phyloP scores from a whole-genome alignment of 495 filamentous ascomycete genomes.

The Sordaria brevicollis region DNA sequence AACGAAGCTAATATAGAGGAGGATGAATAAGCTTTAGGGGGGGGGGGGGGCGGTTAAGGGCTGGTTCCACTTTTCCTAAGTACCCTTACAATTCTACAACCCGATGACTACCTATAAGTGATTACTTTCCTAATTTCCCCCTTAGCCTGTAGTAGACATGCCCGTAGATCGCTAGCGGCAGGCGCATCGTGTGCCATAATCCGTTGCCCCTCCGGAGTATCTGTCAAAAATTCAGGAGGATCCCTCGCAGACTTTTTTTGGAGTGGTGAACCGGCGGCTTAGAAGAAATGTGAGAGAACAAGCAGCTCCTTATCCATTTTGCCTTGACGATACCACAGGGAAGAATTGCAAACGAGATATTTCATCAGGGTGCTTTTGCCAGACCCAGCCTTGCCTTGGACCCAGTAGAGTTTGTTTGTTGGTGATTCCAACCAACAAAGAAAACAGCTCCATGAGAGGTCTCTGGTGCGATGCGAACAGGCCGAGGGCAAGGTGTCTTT shows the following conservation, averaged over 20 bases:
- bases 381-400: slow-evolving; percentile 32
- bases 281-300: slow-evolving; percentile 23
- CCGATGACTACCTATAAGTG: too few relatives aligned
- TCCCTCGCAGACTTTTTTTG: slow-evolving; percentile 18
- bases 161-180: background rate
- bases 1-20: too few relatives aligned
- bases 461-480: background rate
- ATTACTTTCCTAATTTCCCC: too few relatives aligned
- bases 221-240: slow-evolving; percentile 14
- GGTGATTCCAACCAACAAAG: slow-evolving; percentile 20
- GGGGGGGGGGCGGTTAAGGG: too few relatives aligned
- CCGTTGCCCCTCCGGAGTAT: background rate
- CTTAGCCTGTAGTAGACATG: background rate
- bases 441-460: slow-evolving; percentile 15
- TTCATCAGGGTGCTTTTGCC: slow-evolving; percentile 39
- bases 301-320: background rate
- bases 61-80: too few relatives aligned
- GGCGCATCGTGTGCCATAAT: slow-evolving; percentile 3
- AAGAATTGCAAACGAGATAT: slow-evolving; percentile 11
- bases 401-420: slow-evolving; percentile 22
- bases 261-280: slow-evolving; percentile 9
- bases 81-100: too few relatives aligned
- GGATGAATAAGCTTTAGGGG: too few relatives aligned
- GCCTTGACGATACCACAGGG: slow-evolving; percentile 1
- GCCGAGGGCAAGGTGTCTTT: background rate